Evolutionary conservation across 2,329 filamentous ascomycete genomes (phyloP), one percentile per base, ranked within the genome.

Genomic region (Trichothecium sympodiale): DNA sequence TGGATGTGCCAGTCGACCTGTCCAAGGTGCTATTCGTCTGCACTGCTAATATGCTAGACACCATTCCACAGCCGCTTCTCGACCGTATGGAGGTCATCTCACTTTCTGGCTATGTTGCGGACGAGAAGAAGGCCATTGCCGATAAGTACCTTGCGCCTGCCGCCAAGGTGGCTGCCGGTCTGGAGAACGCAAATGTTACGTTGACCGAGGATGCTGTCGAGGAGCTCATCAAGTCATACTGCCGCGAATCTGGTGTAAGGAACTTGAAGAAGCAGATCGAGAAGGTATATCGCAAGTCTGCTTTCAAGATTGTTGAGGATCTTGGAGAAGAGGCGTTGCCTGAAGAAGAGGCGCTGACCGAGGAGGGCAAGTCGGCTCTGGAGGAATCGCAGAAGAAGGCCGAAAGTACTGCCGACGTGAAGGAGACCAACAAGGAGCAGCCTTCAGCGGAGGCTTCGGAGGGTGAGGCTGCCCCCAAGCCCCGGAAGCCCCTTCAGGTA

Each of bases 221-320:
- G 51, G 91, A 98, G 60, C 71, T 98, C 31, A 98, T 98, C 66
- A 96, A 96, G 64, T 94, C 86, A 17, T 98, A 98, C 65, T 95
- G 88, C 62, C 83, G 91, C 30, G 91, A 98, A 61, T 94, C 87
- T 30, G 91, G 91, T 49, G 93, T 98, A 8, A 81, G 91, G 46
- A 98, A 98, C 54, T 65, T 98, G 41, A 98, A 98, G 74, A 96
- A 98, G 67, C 89, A 96, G 58, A 98, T 98, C 42, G 91, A 98
- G 59, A 98, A 98, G 66, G 86, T 98, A 3, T 98, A 95, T 62
- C 80, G 91, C 39, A 98, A 98, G 61, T 87, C 89, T 12, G 93
- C 91, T 0, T 69, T 98, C 42, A 96, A 95, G 63, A 98, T 98
- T 46, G 89, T 98, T 10, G 83, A 89, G 55, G 88, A 96, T 43